These are phyloP conservation scores for Russula dissimulans DNA, from an alignment of 768 basidiomycete genomes.

Conservation along the genomic window DNA sequence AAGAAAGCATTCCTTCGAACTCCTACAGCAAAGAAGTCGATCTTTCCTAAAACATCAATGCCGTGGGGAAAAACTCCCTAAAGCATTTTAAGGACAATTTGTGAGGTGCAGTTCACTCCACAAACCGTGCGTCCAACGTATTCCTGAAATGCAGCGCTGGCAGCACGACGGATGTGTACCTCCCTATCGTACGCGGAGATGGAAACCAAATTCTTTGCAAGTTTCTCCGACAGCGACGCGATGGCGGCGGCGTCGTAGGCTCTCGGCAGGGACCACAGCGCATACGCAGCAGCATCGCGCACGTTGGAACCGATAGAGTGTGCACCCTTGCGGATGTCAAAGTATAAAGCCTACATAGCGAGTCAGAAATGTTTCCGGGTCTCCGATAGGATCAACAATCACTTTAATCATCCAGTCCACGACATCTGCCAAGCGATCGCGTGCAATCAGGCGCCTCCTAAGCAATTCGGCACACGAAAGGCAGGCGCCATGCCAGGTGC, in stretches of 20 bases:
- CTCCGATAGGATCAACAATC: background rate
- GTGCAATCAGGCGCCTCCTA: slow-evolving; percentile 62
- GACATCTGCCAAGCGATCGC: slow-evolving; percentile 48
- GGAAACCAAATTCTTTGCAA: slow-evolving; percentile 66
- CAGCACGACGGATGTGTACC: slow-evolving; percentile 87
- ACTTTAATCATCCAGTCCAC: slow-evolving; percentile 81
- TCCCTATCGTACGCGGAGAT: slow-evolving; percentile 89
- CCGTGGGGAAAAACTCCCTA: slow-evolving; percentile 90
- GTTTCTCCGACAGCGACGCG: slow-evolving; percentile 46
- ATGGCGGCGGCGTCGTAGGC: slow-evolving; percentile 54
- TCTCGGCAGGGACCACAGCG: slow-evolving; percentile 89
- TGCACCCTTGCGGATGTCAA: slow-evolving; percentile 84
- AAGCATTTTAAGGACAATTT: slow-evolving; percentile 14
- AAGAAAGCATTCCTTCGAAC: slow-evolving; percentile 76
- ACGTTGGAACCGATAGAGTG: slow-evolving; percentile 94
- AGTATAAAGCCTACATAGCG: slow-evolving; percentile 65
- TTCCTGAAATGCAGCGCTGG: slow-evolving; percentile 97
- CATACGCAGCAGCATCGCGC: slow-evolving; percentile 90
- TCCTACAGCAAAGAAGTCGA: slow-evolving; percentile 93
- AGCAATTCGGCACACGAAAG: slow-evolving; percentile 90
- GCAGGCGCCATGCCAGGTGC: slow-evolving; percentile 91
- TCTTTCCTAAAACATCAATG: slow-evolving; percentile 84
- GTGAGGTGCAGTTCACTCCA: slow-evolving; percentile 5
- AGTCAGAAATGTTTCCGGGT: slow-evolving; percentile 7
- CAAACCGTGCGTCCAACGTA: slow-evolving; percentile 88